These are phyloP conservation scores for Choiromyces venosus DNA, from an alignment of 495 filamentous ascomycete species.

Conservation along the genomic window DNA sequence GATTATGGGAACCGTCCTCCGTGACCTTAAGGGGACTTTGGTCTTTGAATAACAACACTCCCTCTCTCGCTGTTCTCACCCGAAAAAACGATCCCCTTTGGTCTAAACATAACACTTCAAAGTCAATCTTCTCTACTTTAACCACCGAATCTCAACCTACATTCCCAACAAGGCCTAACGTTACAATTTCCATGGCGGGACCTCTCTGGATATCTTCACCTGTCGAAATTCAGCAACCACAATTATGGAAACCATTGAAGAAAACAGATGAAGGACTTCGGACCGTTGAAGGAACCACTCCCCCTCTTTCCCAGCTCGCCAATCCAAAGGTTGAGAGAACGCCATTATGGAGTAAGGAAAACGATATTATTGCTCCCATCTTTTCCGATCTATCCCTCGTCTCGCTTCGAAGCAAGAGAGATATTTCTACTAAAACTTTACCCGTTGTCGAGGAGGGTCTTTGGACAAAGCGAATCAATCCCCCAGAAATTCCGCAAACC, in stretches of 20 bases:
- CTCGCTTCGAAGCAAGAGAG: slow-evolving; percentile 28
- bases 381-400: slow-evolving; percentile 22
- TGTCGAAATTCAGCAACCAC: background rate
- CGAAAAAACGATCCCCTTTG: slow-evolving; percentile 23
- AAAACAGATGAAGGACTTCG: slow-evolving; percentile 7
- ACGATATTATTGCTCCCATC: slow-evolving; percentile 10
- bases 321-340: slow-evolving; percentile 2
- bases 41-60: slow-evolving; percentile 6
- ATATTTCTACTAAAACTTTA: slow-evolving; percentile 18
- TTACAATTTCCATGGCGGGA: slow-evolving; percentile 28
- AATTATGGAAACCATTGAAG: slow-evolving; percentile 16
- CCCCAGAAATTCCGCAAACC: background rate
- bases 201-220: slow-evolving; percentile 23
- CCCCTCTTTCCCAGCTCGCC: slow-evolving; percentile 3
- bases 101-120: slow-evolving; percentile 10
- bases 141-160: background rate
- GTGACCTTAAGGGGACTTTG: slow-evolving; percentile 16
- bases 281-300: slow-evolving; percentile 9
- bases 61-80: slow-evolving; percentile 2
- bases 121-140: background rate
- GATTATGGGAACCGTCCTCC: slow-evolving; percentile 14
- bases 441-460: slow-evolving; percentile 28
- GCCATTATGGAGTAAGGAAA: slow-evolving; percentile 27
- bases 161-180: background rate
- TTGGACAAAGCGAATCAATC: slow-evolving; percentile 13